Conservation (phyloP, 257 asterid species). For the Solanum lignicaule region DNA sequence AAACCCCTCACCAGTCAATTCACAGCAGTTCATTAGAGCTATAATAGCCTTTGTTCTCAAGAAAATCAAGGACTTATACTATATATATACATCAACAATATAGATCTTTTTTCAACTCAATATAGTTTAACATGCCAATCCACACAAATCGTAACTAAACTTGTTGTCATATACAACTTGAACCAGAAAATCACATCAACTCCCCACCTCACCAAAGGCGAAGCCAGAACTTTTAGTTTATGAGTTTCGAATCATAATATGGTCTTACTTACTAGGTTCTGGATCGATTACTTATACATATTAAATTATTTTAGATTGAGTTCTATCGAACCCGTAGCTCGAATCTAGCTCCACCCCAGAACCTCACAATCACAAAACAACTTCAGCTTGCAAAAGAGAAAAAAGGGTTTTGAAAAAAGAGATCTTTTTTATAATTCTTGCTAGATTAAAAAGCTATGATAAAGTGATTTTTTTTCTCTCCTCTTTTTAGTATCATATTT, state of each 20-base stretch:
- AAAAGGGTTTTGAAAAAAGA: not conserved
- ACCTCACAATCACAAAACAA: not conserved
- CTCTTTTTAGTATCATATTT: not conserved
- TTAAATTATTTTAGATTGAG: not conserved
- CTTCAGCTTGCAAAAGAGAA: not conserved
- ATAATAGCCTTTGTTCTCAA: not conserved
- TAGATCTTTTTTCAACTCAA: not conserved
- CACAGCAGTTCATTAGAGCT: not conserved
- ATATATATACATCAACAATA: not conserved
- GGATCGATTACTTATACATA: not conserved
- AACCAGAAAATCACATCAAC: not conserved
- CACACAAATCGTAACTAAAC: not conserved
- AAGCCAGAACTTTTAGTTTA: not conserved
- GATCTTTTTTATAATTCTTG: not conserved
- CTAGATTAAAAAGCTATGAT: not conserved
- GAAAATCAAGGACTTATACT: not conserved
- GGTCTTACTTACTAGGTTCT: not conserved
- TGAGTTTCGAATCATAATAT: not conserved
- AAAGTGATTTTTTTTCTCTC: not conserved
- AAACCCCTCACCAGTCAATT: not conserved
- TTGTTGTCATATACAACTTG: not conserved
- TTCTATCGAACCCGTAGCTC: not conserved
- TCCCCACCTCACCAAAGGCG: not conserved
- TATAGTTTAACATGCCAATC: not conserved
- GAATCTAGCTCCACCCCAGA: not conserved